These are phyloP conservation scores for Wickerhamiella dianesei DNA, from an alignment of 805 yeast species.

Conservation along the genomic window DNA sequence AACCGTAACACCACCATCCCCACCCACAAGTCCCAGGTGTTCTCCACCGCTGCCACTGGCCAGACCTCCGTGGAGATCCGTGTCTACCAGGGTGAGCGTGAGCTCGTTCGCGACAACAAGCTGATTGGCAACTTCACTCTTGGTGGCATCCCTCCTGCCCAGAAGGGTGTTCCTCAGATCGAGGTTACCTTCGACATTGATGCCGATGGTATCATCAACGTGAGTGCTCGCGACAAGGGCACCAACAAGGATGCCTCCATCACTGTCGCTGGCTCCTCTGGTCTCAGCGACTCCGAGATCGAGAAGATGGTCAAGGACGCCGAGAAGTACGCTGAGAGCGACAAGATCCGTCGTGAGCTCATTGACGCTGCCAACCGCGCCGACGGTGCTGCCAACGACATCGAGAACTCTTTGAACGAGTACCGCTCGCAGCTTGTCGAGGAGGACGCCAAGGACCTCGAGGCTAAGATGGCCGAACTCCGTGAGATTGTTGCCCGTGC, in stretches of 20 bases:
- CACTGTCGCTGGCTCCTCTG: constrained; percentile 93
- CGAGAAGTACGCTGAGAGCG: constrained; percentile 76
- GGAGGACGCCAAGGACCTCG: constrained; percentile 41
- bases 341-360: constrained; percentile 71
- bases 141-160: constrained; percentile 90
- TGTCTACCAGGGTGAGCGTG: constrained; percentile 99
- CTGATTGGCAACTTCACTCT: constrained; percentile 92
- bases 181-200: constrained; percentile 93
- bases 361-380: constrained; percentile 79
- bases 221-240: constrained; percentile 85
- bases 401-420: constrained; percentile 72
- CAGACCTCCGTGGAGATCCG: constrained; percentile 95
- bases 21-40: constrained; percentile 89
- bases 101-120: constrained; percentile 94
- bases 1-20: constrained; percentile 94
- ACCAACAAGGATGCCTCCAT: constrained; percentile 88
- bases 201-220: constrained; percentile 95
- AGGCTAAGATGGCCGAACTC: constrained; percentile 43
- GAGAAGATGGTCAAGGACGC: constrained; percentile 87
- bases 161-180: constrained; percentile 89
- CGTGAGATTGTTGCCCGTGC: constrained; percentile 67
- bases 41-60: constrained; percentile 93
- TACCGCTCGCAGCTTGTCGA: constrained; percentile 54
- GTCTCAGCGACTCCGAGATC: constrained; percentile 78
- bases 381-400: constrained; percentile 72